Evolutionary conservation across 768 basidiomycete species (phyloP), one percentile per base, ranked within the genome.

Genomic region (Hysterangium stoloniferum): DNA sequence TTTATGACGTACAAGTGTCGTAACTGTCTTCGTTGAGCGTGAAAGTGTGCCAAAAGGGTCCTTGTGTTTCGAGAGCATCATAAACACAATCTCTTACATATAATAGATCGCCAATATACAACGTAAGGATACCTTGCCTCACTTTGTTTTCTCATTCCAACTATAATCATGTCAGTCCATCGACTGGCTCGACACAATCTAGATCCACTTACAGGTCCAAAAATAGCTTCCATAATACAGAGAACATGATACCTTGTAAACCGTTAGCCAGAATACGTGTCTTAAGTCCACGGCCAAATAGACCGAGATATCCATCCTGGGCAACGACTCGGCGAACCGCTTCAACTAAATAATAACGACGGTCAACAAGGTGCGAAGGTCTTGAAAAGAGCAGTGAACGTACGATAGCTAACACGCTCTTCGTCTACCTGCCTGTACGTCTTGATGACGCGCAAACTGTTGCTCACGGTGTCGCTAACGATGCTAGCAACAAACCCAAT

Each of bases 381-480:
- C 17, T 24, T 33, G 13, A n/a, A 33, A 11, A 38, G 32, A n/a
- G 33, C 19, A 36, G 44, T 32, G 13, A 29, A 61, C 71, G 54
- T 46, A 71, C 71, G 50, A 62, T 97, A 98, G 1, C 83, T 78
- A 13, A 98, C 84, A 27, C 79, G 76, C 4, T 78, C 79, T 54
- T 85, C 82, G 61, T 92, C 80, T 28, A 94, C 91, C 64, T 98
- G 95, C 13, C 94, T 72, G 67, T 96, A 97, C 0, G 95, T 97
- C 75, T 97, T 98, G 61, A 98, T 68, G 2, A 98, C 94, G 17
- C 91, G 79, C 1, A 98, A 70, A 4, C 85, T 90, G 69, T 97
- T 97, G 37, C 86, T 89, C 35, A 86, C 62, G 1, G 82, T 86
- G 62, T 97, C 95, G 9, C 89, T 93, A 2, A 82, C 72, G 46